These are phyloP conservation scores for Zygoascus tannicola DNA, from an alignment of 805 yeast genomes.

Conservation along the genomic window DNA sequence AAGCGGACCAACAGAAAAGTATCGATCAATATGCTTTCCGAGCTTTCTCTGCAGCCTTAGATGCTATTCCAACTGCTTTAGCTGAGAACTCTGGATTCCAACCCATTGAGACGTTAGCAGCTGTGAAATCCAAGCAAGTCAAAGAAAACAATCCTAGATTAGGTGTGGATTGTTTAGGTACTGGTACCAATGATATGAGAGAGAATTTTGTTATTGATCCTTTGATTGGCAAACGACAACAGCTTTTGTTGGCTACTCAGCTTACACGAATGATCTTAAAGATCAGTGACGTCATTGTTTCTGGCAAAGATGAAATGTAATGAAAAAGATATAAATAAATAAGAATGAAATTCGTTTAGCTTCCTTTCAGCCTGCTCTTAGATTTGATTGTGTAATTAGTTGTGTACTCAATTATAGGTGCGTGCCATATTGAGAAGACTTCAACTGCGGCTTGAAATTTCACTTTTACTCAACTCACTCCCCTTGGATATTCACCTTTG, in stretches of 20 bases:
- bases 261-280: constrained; percentile 95
- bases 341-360: no score
- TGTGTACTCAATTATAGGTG: no score
- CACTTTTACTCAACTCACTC: no score
- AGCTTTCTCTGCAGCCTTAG: constrained; percentile 86
- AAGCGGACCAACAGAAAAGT: constrained; percentile 88
- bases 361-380: no score
- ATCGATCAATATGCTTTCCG: constrained; percentile 97
- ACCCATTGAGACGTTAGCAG: constrained; percentile 83
- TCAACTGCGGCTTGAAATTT: no score
- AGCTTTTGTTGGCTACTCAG: constrained; percentile 90
- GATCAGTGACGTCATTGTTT: constrained; percentile 91
- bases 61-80: constrained; percentile 83
- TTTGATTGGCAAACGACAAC: constrained; percentile 94
- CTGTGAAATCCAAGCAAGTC: constrained; percentile 76
- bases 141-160: constrained; percentile 57
- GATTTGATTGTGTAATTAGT: no score
- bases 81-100: constrained; percentile 96
- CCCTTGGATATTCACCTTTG: no score
- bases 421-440: no score
- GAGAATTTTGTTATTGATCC: constrained; percentile 94
- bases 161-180: constrained; percentile 92
- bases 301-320: constrained; percentile 57
- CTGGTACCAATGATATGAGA: constrained; percentile 85
- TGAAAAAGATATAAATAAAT: no score